Conservation (phyloP, 73 alveolate genomes). For the Durusdinium trenchii region DNA sequence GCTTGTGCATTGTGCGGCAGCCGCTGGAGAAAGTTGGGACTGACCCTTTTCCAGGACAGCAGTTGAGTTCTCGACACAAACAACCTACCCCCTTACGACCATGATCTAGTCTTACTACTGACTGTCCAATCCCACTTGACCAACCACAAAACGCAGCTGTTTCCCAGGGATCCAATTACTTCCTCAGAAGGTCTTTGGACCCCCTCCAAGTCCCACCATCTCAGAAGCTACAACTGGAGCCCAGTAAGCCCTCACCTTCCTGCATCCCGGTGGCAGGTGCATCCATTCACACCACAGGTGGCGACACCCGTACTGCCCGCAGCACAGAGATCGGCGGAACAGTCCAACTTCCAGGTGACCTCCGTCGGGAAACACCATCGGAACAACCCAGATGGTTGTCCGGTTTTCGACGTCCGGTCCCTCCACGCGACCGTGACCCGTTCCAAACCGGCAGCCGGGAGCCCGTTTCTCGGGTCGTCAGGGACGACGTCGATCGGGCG, state of each 20-base stretch:
- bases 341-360: slow-evolving; percentile 64
- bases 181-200: background rate
- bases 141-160: no score
- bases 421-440: no score
- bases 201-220: background rate
- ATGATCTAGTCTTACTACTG: no score
- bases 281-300: slow-evolving; percentile 69
- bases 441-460: no score
- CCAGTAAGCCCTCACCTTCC: background rate
- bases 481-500: background rate
- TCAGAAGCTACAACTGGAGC: background rate
- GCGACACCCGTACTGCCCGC: slow-evolving; percentile 68
- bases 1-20: no score
- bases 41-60: no score
- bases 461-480: background rate
- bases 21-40: no score
- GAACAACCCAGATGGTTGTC: background rate
- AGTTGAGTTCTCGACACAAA: no score
- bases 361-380: background rate
- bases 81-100: no score
- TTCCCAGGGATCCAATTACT: background rate
- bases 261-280: slow-evolving; percentile 19
- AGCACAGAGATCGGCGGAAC: slow-evolving; percentile 25
- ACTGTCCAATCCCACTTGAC: no score
- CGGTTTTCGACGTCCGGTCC: no score